phyloP scores from a whole-genome alignment of 768 basidiomycete species.

The Omphalotus guepiniiformis region DNA sequence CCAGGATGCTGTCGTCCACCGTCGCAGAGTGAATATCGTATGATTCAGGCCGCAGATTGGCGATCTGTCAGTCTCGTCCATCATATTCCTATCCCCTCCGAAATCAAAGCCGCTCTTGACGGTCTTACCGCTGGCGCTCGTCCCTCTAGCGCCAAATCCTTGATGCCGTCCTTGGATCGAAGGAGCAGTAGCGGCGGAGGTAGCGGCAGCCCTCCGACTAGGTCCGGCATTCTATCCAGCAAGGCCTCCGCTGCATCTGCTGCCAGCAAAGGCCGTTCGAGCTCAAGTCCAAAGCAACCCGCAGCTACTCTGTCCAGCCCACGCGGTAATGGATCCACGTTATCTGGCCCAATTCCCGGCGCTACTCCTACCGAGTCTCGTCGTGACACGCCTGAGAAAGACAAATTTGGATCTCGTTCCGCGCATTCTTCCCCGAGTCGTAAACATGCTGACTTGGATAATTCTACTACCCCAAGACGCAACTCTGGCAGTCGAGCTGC shows the following conservation, averaged over 20 bases:
- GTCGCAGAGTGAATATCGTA: slow-evolving; percentile 47
- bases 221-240: slow-evolving; percentile 26
- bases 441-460: slow-evolving; percentile 54
- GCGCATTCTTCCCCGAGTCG: slow-evolving; percentile 59
- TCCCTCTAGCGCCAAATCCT: slow-evolving; percentile 28
- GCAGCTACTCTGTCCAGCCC: slow-evolving; percentile 33
- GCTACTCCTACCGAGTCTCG: neutral
- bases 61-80: slow-evolving; percentile 73
- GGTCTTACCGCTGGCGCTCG: slow-evolving; percentile 35
- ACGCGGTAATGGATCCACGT: slow-evolving; percentile 28
- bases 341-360: too few relatives aligned
- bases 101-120: slow-evolving; percentile 67
- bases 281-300: slow-evolving; percentile 50
- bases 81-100: slow-evolving; percentile 65
- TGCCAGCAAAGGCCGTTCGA: slow-evolving; percentile 42
- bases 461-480: slow-evolving; percentile 41
- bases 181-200: slow-evolving; percentile 43
- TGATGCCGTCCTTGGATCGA: slow-evolving; percentile 40
- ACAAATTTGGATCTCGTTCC: slow-evolving; percentile 38
- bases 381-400: slow-evolving; percentile 41
- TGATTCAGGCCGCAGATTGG: slow-evolving; percentile 76
- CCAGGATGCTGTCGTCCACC: slow-evolving; percentile 89
- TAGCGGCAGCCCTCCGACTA: slow-evolving; percentile 40
- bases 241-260: slow-evolving; percentile 30
- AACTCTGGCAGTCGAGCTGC: slow-evolving; percentile 41